Conservation (phyloP, 306 rosid genomes). For the Ammopiptanthus mongolicus region DNA sequence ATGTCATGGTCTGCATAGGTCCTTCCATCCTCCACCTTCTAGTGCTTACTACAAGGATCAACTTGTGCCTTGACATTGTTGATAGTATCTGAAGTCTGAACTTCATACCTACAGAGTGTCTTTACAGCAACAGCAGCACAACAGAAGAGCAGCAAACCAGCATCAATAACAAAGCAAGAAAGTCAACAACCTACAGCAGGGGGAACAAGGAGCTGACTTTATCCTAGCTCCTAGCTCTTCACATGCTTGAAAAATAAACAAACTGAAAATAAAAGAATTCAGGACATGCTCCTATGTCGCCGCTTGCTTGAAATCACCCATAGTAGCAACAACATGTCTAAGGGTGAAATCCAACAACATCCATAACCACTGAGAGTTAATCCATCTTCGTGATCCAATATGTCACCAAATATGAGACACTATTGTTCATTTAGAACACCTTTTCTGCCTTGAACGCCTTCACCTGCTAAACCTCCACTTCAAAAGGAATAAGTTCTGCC, state of each 20-base stretch:
- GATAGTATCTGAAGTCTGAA: background rate
- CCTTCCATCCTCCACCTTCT: background rate
- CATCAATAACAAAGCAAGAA: background rate
- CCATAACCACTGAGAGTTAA: background rate
- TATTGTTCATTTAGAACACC: background rate
- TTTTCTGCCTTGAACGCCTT: conserved; percentile 12
- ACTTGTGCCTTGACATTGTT: background rate
- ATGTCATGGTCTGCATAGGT: background rate
- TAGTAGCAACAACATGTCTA: background rate
- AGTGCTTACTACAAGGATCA: background rate
- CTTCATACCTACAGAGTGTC: background rate
- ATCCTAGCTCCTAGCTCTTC: background rate
- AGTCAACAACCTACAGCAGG: background rate
- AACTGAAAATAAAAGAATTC: background rate
- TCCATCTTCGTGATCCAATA: background rate
- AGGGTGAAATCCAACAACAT: background rate
- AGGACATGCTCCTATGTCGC: background rate
- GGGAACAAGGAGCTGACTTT: conserved; percentile 1
- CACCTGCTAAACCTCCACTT: background rate
- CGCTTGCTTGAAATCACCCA: background rate
- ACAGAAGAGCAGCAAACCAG: background rate
- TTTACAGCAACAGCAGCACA: background rate
- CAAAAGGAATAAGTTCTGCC: background rate
- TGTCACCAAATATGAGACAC: conserved; percentile 6
- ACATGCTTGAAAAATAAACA: background rate